Evolutionary conservation across 768 basidiomycete species (phyloP).

Genomic region (Tephrocybe sp.): DNA sequence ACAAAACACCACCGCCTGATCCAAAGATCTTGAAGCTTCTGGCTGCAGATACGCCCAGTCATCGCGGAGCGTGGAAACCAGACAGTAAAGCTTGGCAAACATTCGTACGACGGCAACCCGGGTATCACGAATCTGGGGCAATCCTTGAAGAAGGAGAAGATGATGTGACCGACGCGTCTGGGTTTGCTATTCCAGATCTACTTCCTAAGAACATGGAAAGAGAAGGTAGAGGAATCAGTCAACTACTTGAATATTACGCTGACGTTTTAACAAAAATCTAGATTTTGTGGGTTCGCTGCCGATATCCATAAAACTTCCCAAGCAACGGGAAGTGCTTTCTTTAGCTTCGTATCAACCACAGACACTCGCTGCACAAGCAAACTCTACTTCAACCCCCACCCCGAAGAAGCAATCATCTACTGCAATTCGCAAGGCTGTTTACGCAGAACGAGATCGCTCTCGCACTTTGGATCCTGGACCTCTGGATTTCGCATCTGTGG

Average conservation of each 20-base stretch:
- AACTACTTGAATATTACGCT: background rate
- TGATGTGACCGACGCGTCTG: constrained; percentile 12
- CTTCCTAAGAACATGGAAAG: constrained; percentile 7
- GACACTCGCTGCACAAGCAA: constrained; percentile 39
- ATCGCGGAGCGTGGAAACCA: constrained; percentile 67
- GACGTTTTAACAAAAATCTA: background rate
- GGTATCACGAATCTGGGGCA: constrained; percentile 15
- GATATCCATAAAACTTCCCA: constrained; percentile 48
- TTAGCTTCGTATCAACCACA: constrained; percentile 59
- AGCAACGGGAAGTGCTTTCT: constrained; percentile 38
- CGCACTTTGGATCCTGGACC: constrained; percentile 68
- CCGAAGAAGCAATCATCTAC: constrained; percentile 38
- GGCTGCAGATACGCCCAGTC: constrained; percentile 69
- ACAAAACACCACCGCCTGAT: constrained; percentile 30
- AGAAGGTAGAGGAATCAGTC: background rate
- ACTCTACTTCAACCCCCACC: constrained; percentile 28
- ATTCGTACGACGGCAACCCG: constrained; percentile 44
- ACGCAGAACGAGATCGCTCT: constrained; percentile 65
- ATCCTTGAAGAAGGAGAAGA: constrained; percentile 33
- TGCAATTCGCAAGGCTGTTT: constrained; percentile 56
- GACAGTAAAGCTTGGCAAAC: constrained; percentile 62
- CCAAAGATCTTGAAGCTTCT: constrained; percentile 58
- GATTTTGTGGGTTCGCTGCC: constrained; percentile 51
- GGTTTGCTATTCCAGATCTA: constrained; percentile 12
- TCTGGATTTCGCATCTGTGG: constrained; percentile 55